Percentiles rank a stretch among this genome's conserved stretches.
These are phyloP conservation scores for Chenopodium suecicum DNA, from an alignment of 148 eudicot species.

Conservation along the genomic window DNA sequence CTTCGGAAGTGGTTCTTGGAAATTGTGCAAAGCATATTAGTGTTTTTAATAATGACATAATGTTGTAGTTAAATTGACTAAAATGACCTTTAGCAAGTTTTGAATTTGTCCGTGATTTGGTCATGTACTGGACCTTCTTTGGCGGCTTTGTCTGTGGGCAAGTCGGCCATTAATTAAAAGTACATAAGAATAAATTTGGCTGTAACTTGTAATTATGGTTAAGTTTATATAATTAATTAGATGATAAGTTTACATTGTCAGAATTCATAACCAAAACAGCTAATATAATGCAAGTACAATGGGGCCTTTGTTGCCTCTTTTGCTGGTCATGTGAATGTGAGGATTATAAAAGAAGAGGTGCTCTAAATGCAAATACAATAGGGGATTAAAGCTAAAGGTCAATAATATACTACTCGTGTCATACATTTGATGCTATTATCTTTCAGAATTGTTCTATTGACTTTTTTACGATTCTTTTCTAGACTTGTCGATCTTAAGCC, in stretches of 20 bases:
- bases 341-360: not conserved
- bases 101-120: not conserved
- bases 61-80: not conserved
- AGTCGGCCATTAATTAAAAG: not conserved
- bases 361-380: too few relatives aligned
- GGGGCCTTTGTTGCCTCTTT: not conserved
- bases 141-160: slow-evolving; percentile 2
- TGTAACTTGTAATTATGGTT: not conserved
- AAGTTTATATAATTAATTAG: not conserved
- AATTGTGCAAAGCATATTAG: not conserved
- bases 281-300: slow-evolving; percentile 2
- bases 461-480: too few relatives aligned
- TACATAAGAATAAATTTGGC: not conserved
- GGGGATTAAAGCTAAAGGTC: too few relatives aligned
- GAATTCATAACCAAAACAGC: not conserved
- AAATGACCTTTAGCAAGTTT: not conserved
- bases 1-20: not conserved
- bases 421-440: too few relatives aligned
- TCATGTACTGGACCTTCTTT: not conserved
- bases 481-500: too few relatives aligned
- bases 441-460: too few relatives aligned
- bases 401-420: too few relatives aligned
- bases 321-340: not conserved
- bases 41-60: not conserved
- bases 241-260: not conserved